Percentiles rank a stretch among this genome's conserved stretches.
Conservation (phyloP, 2,329 filamentous ascomycete genomes). For the Aspergillus terreus region DNA sequence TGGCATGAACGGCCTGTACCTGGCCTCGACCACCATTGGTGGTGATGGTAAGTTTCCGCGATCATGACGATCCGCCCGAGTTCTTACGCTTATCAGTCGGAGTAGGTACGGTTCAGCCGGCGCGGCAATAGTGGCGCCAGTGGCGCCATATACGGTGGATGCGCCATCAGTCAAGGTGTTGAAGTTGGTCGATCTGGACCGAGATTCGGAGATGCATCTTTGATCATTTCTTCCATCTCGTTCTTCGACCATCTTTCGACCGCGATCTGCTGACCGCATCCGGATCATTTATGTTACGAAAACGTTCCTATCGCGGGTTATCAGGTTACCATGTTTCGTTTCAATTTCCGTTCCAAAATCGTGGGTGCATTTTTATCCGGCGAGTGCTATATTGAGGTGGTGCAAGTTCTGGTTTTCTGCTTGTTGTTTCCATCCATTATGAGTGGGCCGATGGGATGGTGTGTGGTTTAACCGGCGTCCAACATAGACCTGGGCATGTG, state of each 20-base stretch:
- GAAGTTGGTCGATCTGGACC: conserved; percentile 59
- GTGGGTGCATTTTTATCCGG: conserved; percentile 25
- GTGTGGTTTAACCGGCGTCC: conserved; percentile 39
- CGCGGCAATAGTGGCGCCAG: conserved; percentile 48
- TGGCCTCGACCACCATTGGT: conserved; percentile 45
- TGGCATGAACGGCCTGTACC: conserved; percentile 46
- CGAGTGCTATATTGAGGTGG: conserved; percentile 30
- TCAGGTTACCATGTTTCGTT: conserved; percentile 12
- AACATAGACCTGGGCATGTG: conserved; percentile 42
- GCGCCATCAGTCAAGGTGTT: conserved; percentile 64
- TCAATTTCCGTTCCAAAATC: conserved; percentile 15
- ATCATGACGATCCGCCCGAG: conserved; percentile 14
- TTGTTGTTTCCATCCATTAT: conserved; percentile 24
- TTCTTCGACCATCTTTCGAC: background rate
- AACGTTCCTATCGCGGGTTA: conserved; percentile 7
- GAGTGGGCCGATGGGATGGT: conserved; percentile 33
- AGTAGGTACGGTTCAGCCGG: conserved; percentile 53
- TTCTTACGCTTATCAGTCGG: conserved; percentile 37
- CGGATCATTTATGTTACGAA: conserved; percentile 2
- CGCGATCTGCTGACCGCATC: conserved; percentile 1
- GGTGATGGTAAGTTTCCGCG: conserved; percentile 40
- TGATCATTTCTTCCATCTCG: background rate
- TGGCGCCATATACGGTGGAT: conserved; percentile 30
- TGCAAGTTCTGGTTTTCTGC: conserved; percentile 20
- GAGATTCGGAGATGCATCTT: background rate